Percentiles rank a stretch among this genome's conserved stretches.
Conservation (phyloP, 305 asterid genomes). For the Petunia hybrid region DNA sequence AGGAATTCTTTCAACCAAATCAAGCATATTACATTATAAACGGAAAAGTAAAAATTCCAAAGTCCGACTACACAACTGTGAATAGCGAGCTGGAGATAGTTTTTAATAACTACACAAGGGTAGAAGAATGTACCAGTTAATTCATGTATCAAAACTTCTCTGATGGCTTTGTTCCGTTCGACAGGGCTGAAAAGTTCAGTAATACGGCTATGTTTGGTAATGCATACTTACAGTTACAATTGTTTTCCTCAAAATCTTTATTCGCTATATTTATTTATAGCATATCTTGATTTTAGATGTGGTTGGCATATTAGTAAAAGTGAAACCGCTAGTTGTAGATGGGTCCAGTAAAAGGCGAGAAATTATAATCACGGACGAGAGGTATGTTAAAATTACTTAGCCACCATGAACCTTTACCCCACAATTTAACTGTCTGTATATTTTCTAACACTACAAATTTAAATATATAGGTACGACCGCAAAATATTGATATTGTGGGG, state of each 20-base stretch:
- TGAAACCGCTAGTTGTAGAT: too few relatives aligned
- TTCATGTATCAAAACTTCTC: background rate
- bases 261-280: too few relatives aligned
- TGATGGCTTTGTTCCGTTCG: background rate
- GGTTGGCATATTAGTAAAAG: background rate
- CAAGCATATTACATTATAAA: too few relatives aligned
- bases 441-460: too few relatives aligned
- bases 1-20: too few relatives aligned
- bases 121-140: background rate
- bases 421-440: too few relatives aligned
- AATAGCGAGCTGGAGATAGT: background rate
- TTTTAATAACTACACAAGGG: too few relatives aligned
- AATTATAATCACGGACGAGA: background rate
- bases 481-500: background rate
- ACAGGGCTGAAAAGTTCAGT: background rate
- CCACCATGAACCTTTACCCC: background rate
- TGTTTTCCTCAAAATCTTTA: background rate
- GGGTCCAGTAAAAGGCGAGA: background rate
- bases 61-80: too few relatives aligned
- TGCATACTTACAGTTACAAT: too few relatives aligned
- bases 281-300: too few relatives aligned
- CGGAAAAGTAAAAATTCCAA: too few relatives aligned
- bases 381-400: background rate
- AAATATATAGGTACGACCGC: background rate
- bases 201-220: background rate